Percentiles rank a stretch among this genome's conserved stretches.
phyloP scores from a whole-genome alignment of 192 early-diverging fungal species.

The Linnemannia elongata region DNA sequence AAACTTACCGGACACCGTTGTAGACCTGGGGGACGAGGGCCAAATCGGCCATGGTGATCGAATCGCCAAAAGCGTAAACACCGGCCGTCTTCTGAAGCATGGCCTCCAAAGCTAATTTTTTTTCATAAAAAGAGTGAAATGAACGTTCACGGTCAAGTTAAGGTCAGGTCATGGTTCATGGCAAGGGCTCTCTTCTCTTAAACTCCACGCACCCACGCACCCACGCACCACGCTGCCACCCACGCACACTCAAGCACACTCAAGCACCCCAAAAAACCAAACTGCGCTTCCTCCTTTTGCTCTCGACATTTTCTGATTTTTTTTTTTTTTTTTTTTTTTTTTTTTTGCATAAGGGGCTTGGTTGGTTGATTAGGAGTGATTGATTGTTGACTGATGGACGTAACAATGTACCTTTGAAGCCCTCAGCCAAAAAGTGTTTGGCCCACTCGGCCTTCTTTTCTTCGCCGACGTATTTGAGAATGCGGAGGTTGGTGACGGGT shows the following conservation, averaged over 20 bases:
- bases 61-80: slow-evolving; percentile 83
- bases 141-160: too few species aligned
- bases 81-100: slow-evolving; percentile 75
- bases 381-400: background rate
- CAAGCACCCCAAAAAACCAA: background rate
- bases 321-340: background rate
- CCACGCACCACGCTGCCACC: too few species aligned
- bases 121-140: background rate
- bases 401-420: slow-evolving; percentile 70
- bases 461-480: slow-evolving; percentile 74
- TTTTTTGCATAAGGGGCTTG: slow-evolving; percentile 1
- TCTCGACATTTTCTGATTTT: background rate
- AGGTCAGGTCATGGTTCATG: too few species aligned
- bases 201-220: too few species aligned
- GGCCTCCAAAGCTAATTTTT: slow-evolving; percentile 68
- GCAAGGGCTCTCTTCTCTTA: too few species aligned
- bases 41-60: slow-evolving; percentile 88
- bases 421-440: slow-evolving; percentile 64
- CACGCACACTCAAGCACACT: too few species aligned
- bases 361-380: background rate
- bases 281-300: background rate
- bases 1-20: slow-evolving; percentile 78
- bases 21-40: slow-evolving; percentile 82
- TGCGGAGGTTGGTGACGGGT: slow-evolving; percentile 87
- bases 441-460: slow-evolving; percentile 72